Base-by-base conservation (phyloP, 1,139 yeast genomes). In the Candida anutae region DNA sequence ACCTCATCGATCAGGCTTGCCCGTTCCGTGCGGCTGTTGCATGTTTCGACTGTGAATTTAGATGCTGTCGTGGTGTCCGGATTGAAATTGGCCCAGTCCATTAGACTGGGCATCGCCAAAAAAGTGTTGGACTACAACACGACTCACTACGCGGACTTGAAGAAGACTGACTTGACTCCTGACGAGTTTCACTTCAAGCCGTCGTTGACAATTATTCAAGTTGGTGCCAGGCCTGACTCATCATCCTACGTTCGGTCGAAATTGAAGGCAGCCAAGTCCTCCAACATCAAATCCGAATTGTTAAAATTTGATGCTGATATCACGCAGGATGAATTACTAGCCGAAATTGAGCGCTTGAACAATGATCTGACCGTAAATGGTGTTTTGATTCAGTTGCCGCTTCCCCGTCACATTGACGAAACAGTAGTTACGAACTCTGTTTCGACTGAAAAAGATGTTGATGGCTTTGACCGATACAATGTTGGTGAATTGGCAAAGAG, bases 171-270 rank as follows among this genome's bases (percentile, higher is more conserved):
- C 17, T 38, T 43, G 13, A 40, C 39, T 5, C 50, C 54, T 28
- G 62, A 60, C 21, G 42, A 42, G 23, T 50, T 63, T 33, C 55
- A 50, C 31, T 81, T 78, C 51, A 56, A 59, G 30, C 90, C 93
- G 20, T 66, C 66, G 28, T 62, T 81, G 40, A 74, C 79, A 27
- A 79, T 81, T 37, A 62, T 81, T 34, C 93, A 81, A 53, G 83
- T 81, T 25, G 93, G 93, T 30, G 58, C 63, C 20, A 66, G 88
- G 43, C 84, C 87, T 5, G 93, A 81, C 45, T 79, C 90, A 1
- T 69, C 83, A 1, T 78, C 85, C 1, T 81, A 81, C 50, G 90
- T 81, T 23, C 68, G 77, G 34, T 76, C 82, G 63, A 81, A 81
- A 48, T 56, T 78, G 33, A 79, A 77, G 50, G 84, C 88, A 5